phyloP scores from a whole-genome alignment of 805 yeast species.

The Candida nanaspora region DNA sequence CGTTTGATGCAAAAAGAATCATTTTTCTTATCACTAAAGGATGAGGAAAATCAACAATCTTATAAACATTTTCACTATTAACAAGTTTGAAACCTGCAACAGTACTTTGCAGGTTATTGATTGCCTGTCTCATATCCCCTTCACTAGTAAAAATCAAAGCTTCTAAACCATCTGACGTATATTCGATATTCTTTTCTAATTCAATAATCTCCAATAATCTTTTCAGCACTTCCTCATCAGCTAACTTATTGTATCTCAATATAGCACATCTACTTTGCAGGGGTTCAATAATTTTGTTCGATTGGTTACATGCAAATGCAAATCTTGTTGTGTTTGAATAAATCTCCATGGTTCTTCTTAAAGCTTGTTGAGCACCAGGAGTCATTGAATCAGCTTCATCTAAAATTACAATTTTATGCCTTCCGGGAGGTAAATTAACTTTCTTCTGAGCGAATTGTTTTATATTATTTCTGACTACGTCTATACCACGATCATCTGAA shows the following conservation, averaged over 20 bases:
- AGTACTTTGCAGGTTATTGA: constrained; percentile 89
- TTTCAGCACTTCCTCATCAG: constrained; percentile 78
- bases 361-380: constrained; percentile 92
- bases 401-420: constrained; percentile 86
- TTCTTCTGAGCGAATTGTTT: constrained; percentile 95
- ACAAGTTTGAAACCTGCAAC: constrained; percentile 91
- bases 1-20: constrained; percentile 39
- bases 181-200: constrained; percentile 58
- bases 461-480: constrained; percentile 88
- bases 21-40: constrained; percentile 76
- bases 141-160: constrained; percentile 94
- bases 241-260: constrained; percentile 69
- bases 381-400: constrained; percentile 98
- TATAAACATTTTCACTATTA: constrained; percentile 88
- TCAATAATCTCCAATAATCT: constrained; percentile 67
- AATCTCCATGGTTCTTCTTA: constrained; percentile 91
- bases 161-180: constrained; percentile 83
- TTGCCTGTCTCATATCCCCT: constrained; percentile 98
- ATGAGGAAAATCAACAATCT: constrained; percentile 94
- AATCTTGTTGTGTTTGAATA: constrained; percentile 94
- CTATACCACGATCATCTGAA: constrained; percentile 96
- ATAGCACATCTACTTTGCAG: constrained; percentile 95
- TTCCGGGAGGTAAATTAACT: constrained; percentile 77
- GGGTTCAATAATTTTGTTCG: constrained; percentile 93
- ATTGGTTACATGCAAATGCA: constrained; percentile 97